A percentile compares a stretch with the other conserved stretches of the same genome.
These are phyloP conservation scores for Allium cepa DNA, from an alignment of 106 monocot species.

Conservation along the genomic window DNA sequence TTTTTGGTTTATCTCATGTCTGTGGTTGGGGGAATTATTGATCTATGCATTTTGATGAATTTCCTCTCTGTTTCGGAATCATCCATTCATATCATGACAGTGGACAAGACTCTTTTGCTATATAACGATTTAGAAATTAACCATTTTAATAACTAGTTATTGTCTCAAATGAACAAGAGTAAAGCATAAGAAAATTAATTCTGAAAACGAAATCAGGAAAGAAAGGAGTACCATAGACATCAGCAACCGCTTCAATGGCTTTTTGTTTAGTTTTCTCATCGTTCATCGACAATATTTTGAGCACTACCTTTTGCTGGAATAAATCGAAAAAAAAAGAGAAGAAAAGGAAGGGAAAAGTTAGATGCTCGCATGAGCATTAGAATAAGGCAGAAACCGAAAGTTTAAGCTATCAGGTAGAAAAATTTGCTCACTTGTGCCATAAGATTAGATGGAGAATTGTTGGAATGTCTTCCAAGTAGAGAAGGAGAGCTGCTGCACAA, in stretches of 20 bases:
- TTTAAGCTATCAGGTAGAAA: neutral
- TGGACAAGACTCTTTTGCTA: no score
- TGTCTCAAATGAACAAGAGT: neutral
- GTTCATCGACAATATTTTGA: slow-evolving; percentile 56
- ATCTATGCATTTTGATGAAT: no score
- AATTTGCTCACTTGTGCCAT: slow-evolving; percentile 9
- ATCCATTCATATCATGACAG: no score
- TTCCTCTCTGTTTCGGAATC: no score
- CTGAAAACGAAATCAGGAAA: neutral
- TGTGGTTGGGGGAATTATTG: no score
- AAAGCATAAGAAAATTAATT: neutral
- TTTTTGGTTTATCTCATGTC: no score
- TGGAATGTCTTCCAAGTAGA: no score
- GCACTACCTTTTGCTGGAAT: slow-evolving; percentile 56
- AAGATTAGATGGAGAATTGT: neutral
- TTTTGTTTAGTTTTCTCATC: slow-evolving; percentile 73
- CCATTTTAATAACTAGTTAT: no score
- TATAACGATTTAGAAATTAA: no score
- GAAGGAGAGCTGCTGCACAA: no score
- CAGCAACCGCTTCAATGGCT: slow-evolving; percentile 74
- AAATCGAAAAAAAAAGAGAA: neutral
- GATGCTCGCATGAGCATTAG: neutral
- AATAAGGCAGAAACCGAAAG: neutral
- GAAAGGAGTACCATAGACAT: slow-evolving; percentile 56
- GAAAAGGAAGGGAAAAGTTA: neutral